These are phyloP conservation scores for Colletotrichum sp. DNA, from an alignment of 2,329 filamentous ascomycete species.

Conservation along the genomic window DNA sequence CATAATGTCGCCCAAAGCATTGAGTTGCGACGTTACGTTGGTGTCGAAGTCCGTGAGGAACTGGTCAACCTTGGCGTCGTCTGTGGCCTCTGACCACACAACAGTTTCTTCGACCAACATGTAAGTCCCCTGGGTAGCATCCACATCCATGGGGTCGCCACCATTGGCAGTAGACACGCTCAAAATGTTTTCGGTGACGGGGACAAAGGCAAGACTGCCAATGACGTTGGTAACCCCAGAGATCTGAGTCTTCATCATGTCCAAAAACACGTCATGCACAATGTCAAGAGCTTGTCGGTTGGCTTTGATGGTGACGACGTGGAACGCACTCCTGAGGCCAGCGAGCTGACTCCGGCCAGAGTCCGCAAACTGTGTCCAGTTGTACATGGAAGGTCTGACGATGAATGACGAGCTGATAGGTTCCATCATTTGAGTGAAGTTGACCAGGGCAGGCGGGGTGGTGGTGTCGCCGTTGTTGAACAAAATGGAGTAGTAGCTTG, in stretches of 20 bases:
- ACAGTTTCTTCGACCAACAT: not conserved
- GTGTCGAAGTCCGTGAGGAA: not conserved
- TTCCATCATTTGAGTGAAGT: not conserved
- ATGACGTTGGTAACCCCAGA: not conserved
- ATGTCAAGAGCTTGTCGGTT: not conserved
- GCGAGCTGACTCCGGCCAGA: not conserved
- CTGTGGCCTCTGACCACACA: not conserved
- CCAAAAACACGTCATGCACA: not conserved
- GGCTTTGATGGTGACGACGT: not conserved
- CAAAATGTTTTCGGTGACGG: not conserved
- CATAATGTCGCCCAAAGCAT: not conserved
- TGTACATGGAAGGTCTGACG: not conserved
- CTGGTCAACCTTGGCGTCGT: not conserved
- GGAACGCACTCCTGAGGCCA: not conserved
- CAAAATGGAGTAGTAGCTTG: not conserved
- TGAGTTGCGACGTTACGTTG: not conserved
- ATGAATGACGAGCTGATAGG: not conserved
- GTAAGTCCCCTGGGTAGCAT: not conserved
- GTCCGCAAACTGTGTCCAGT: not conserved
- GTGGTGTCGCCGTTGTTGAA: conserved; percentile 1
- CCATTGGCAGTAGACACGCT: not conserved
- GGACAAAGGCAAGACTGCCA: not conserved
- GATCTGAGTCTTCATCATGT: not conserved
- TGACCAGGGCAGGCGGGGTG: not conserved
- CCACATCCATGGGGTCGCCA: not conserved